phyloP scores from a whole-genome alignment of 176 grass and related monocot genomes.

The Zea mays region DNA sequence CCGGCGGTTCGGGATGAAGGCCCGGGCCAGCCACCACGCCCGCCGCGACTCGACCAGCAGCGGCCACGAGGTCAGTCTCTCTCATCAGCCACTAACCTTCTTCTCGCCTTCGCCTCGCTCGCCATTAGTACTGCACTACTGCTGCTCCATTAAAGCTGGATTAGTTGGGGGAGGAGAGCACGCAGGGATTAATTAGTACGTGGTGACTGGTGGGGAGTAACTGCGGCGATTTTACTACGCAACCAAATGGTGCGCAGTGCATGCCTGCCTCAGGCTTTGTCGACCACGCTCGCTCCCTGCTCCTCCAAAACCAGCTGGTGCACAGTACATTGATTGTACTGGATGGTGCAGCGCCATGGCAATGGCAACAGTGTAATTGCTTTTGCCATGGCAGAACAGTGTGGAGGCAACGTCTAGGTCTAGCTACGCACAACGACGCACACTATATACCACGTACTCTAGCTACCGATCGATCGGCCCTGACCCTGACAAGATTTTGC shows the following conservation, averaged over 20 bases:
- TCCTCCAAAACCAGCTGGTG: neutral
- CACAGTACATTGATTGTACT: slow-evolving; percentile 47
- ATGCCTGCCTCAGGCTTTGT: neutral
- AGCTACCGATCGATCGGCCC: neutral
- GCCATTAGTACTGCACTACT: neutral
- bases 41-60: slow-evolving; percentile 76
- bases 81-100: neutral
- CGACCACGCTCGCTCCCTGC: neutral
- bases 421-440: no score
- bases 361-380: neutral
- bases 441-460: no score
- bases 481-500: neutral
- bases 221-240: slow-evolving; percentile 29
- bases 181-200: neutral
- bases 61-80: slow-evolving; percentile 70
- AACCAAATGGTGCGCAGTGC: slow-evolving; percentile 22
- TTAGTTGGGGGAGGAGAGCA: neutral
- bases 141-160: neutral
- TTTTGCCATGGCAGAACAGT: neutral
- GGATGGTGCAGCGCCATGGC: neutral
- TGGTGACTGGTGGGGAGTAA: slow-evolving; percentile 25
- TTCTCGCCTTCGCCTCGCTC: neutral
- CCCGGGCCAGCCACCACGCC: slow-evolving; percentile 21
- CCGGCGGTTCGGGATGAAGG: slow-evolving; percentile 68
- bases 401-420: neutral